Percentiles rank a stretch among this genome's conserved stretches.
These are phyloP conservation scores for Colletotrichum graminicola DNA, from an alignment of 2,329 filamentous ascomycete species.

Conservation along the genomic window DNA sequence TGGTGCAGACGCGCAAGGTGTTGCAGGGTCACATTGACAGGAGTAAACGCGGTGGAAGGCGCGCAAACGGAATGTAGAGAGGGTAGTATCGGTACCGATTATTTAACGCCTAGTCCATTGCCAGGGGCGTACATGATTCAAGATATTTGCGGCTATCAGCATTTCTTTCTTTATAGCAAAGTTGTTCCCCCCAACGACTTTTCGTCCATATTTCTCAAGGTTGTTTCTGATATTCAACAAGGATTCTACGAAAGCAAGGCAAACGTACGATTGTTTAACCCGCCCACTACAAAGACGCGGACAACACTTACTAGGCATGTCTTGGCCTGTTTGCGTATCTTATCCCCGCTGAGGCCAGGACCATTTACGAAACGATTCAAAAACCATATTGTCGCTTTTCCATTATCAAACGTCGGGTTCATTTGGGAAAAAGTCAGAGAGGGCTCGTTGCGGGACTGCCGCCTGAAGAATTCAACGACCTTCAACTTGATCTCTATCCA, in stretches of 20 bases:
- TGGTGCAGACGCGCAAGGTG: conserved; percentile 86
- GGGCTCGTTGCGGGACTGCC: background rate
- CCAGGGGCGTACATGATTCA: conserved; percentile 3
- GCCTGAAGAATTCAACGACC: background rate
- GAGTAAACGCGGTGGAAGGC: conserved; percentile 85
- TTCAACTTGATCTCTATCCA: no score
- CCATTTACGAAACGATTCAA: background rate
- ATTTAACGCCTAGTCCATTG: background rate
- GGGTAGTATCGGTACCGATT: background rate
- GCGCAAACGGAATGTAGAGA: conserved; percentile 69
- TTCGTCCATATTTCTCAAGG: background rate
- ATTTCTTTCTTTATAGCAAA: background rate
- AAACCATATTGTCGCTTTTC: no score
- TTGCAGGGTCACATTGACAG: conserved; percentile 85
- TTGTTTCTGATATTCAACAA: no score
- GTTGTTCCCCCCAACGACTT: background rate
- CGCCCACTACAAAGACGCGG: no score
- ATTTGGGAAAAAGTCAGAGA: background rate
- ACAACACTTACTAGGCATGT: background rate
- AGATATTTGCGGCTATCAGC: background rate
- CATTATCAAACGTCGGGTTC: background rate
- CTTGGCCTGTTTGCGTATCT: background rate
- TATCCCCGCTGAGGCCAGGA: no score
- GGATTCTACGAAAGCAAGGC: background rate
- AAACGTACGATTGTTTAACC: background rate